phyloP scores from a whole-genome alignment of 352 stramenopile genomes.

The Phytophthora niederhauseri region DNA sequence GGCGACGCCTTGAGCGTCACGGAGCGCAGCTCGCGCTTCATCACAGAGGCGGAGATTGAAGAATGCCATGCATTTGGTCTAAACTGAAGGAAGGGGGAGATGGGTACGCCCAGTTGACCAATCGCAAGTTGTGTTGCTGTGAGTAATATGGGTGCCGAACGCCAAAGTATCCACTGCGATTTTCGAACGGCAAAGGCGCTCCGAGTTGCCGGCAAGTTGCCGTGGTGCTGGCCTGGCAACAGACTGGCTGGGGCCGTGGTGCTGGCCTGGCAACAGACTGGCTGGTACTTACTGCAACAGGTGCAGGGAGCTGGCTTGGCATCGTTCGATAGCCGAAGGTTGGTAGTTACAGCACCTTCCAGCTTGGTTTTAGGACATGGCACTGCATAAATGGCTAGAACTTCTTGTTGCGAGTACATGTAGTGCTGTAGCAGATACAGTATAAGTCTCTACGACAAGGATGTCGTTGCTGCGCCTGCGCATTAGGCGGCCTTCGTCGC shows the following conservation, averaged over 20 bases:
- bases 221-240: not conserved
- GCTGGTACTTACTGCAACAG: not conserved
- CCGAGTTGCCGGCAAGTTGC: not conserved
- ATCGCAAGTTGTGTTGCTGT: not conserved
- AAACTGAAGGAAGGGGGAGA: not conserved
- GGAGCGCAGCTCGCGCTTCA: conserved; percentile 27
- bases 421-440: too few species aligned
- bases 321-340: too few species aligned
- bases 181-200: not conserved
- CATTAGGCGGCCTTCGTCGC: too few species aligned
- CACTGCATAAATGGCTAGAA: too few species aligned
- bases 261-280: not conserved
- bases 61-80: not conserved
- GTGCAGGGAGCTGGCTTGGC: not conserved
- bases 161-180: not conserved
- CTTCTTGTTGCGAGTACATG: too few species aligned
- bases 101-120: conserved; percentile 16
- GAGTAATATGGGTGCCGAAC: not conserved
- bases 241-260: not conserved
- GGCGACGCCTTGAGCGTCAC: conserved; percentile 34
- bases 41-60: conserved; percentile 15
- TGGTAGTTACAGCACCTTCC: too few species aligned
- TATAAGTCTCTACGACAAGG: too few species aligned
- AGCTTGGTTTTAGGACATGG: too few species aligned
- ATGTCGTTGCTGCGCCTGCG: too few species aligned